phyloP scores from a whole-genome alignment of 148 eudicot species.

The Pharnaceum exiguum region DNA sequence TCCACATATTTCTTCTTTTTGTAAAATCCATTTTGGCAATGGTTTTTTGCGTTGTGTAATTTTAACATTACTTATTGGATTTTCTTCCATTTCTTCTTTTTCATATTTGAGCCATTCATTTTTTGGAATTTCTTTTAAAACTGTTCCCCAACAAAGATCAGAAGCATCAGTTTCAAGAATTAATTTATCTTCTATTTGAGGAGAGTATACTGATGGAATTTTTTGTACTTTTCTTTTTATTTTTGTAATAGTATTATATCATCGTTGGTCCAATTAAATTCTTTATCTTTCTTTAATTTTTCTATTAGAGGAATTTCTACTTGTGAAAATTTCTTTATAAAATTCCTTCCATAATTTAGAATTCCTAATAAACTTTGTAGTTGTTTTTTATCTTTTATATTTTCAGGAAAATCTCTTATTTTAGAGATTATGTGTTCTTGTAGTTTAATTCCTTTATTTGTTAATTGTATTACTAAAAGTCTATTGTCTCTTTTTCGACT shows the following conservation, averaged over 20 bases:
- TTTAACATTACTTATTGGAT: neutral
- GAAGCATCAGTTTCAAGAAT: neutral
- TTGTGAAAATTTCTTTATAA: neutral
- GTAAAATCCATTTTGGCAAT: too few relatives aligned
- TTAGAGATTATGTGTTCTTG: neutral
- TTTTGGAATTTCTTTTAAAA: neutral
- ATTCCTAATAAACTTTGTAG: neutral
- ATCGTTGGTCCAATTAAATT: neutral
- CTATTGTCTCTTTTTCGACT: neutral
- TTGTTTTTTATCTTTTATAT: neutral
- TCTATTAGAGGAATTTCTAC: neutral
- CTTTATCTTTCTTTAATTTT: neutral
- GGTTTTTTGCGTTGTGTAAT: too few relatives aligned
- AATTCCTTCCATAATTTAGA: conserved; percentile 1
- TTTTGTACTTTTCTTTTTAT: too few relatives aligned
- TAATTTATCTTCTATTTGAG: neutral
- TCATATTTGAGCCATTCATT: neutral
- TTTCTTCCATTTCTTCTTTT: neutral
- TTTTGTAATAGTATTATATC: neutral
- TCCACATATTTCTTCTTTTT: too few relatives aligned
- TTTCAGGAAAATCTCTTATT: neutral
- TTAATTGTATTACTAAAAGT: neutral
- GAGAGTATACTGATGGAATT: neutral
- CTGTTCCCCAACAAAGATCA: neutral
- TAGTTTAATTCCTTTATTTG: neutral